phyloP scores from a whole-genome alignment of 768 basidiomycete species.

The Tephrocybe sp. region DNA sequence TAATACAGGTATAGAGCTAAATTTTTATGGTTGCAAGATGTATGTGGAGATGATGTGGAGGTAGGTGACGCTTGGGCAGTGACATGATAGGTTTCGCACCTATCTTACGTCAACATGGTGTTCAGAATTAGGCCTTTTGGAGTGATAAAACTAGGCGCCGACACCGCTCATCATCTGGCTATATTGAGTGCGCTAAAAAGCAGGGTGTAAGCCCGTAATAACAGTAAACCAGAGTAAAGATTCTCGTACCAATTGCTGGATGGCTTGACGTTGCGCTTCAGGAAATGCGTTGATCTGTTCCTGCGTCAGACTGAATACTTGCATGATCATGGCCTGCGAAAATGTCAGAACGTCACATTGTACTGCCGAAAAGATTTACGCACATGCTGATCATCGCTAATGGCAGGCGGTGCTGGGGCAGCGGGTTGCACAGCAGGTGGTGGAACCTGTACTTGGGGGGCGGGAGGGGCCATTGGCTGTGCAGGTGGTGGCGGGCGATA shows the following conservation, averaged over 20 bases:
- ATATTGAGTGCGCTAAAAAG: constrained; percentile 37
- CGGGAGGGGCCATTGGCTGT: constrained; percentile 24
- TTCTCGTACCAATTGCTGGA: constrained; percentile 70
- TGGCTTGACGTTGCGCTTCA: constrained; percentile 74
- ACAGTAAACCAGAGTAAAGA: neutral
- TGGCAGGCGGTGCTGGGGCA: constrained; percentile 35
- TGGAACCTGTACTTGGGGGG: constrained; percentile 26
- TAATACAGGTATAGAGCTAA: too few species aligned
- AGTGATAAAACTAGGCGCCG: constrained; percentile 5
- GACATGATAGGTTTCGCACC: too few species aligned
- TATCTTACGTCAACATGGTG: too few species aligned
- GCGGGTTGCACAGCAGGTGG: constrained; percentile 27
- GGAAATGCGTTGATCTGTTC: constrained; percentile 85
- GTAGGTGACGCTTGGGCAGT: too few species aligned
- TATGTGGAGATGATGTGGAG: too few species aligned
- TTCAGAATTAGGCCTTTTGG: constrained; percentile 1
- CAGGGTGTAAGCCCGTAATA: neutral
- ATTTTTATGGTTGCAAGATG: too few species aligned
- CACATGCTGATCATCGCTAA: constrained; percentile 54
- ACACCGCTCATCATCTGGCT: constrained; percentile 37
- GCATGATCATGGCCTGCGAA: constrained; percentile 75
- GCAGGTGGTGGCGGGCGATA: constrained; percentile 33
- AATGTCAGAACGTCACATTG: neutral
- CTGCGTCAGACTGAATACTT: constrained; percentile 78
- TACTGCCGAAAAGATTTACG: constrained; percentile 18